Base-by-base conservation (phyloP, 306 rosid genomes). In the Ormosia semicastrata region DNA sequence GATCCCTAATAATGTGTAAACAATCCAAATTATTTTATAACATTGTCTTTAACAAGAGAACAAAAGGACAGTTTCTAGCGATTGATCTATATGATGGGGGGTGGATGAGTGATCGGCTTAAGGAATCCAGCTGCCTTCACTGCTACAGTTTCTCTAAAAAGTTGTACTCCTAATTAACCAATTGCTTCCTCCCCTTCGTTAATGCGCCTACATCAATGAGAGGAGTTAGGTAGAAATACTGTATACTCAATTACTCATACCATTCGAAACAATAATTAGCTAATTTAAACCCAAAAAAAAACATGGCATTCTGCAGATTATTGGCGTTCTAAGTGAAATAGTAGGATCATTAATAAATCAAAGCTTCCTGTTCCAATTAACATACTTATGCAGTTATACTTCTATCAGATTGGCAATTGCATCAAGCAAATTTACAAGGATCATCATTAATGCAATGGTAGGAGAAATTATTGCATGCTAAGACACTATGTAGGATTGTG, bases 1-100 rank as follows among this genome's bases (percentile, higher is more conserved):
- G 36, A 43, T 71, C 30, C 18, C 10, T 81, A 83, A 66, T 75
- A 5, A 73, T 74, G 73, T 64, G 30, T 41, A 64, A 62, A 71
- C 64, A 79, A 80, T 80, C 69, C 46, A 1, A 76, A 44, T 64
- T 66, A 50, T 41, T 83, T 75, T 74, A 37, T 72, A 44, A 40
- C 46, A 6, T 59, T 5, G 6, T 53, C 60, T 62, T 77, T 54
- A 74, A 32, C 49, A 71, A 64, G 7, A 50, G 33, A 64, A 56
- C 82, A 87, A 87, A 87, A 72, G 1, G 90, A 83, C 81, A 80
- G 63, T 30, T 54, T 86, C 18, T 75, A 47, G 80, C 12, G 66
- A 69, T 65, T 8, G 17, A 50, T 78, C 69, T 12, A 49, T 12
- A 17, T 36, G 47, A 30, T 84, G 53, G 53, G 37, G 37, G 54